Evolutionary conservation across 2,329 filamentous ascomycete species (phyloP).

Genomic region (Coniochaeta pulveracea): DNA sequence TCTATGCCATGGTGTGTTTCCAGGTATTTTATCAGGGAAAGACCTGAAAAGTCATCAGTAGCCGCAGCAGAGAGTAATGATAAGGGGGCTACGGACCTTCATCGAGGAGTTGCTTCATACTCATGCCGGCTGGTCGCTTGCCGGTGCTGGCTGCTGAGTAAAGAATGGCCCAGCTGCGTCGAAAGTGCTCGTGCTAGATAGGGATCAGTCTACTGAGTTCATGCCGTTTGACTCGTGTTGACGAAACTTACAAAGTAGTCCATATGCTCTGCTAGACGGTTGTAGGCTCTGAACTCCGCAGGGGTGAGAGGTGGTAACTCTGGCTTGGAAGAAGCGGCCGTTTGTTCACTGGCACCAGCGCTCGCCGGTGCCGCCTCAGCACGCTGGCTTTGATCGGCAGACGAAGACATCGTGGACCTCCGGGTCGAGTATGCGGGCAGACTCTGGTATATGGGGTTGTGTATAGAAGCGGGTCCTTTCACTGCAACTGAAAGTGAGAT

Average conservation of each 20-base stretch:
- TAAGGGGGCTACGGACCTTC: constrained; percentile 28
- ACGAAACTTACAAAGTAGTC: constrained; percentile 49
- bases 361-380: neutral
- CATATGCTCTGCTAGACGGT: constrained; percentile 66
- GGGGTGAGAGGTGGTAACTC: constrained; percentile 50
- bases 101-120: constrained; percentile 56
- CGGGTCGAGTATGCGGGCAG: no score
- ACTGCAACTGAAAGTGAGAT: no score
- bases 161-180: constrained; percentile 59
- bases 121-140: constrained; percentile 51
- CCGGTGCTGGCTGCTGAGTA: constrained; percentile 50
- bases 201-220: constrained; percentile 7
- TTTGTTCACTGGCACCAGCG: neutral
- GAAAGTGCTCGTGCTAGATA: constrained; percentile 63
- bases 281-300: constrained; percentile 58
- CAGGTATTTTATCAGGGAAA: constrained; percentile 63
- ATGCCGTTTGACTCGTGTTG: neutral
- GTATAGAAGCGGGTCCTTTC: no score
- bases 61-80: neutral
- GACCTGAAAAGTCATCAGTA: constrained; percentile 8
- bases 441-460: no score
- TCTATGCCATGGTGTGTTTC: constrained; percentile 73
- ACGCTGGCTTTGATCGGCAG: neutral
- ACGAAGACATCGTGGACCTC: constrained; percentile 1
- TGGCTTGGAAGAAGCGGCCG: neutral